These are phyloP conservation scores for Sclerotinia subarctica DNA, from an alignment of 2,329 filamentous ascomycete genomes.

Conservation along the genomic window DNA sequence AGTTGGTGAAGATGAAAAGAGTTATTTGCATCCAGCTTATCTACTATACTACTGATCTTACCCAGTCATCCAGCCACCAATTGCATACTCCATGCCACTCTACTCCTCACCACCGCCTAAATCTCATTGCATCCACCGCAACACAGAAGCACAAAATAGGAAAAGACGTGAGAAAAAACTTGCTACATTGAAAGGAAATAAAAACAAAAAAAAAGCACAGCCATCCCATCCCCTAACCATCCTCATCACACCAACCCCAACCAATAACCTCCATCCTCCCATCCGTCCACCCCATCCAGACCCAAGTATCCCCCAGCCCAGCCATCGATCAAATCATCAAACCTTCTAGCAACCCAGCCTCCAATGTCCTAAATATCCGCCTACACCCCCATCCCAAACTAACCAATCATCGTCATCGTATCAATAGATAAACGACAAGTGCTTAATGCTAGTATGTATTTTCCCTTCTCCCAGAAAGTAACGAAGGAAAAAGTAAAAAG, in stretches of 20 bases:
- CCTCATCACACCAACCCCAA: conserved; percentile 6
- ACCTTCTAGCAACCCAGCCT: conserved; percentile 15
- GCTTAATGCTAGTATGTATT: conserved; percentile 17
- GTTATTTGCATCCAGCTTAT: conserved; percentile 5
- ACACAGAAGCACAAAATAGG: neutral
- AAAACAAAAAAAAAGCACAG: conserved; percentile 12
- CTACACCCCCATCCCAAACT: conserved; percentile 18
- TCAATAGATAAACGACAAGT: conserved; percentile 12
- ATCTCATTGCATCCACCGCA: neutral
- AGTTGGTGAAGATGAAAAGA: neutral
- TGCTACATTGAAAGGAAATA: conserved; percentile 21
- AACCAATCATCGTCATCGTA: conserved; percentile 14
- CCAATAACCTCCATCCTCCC: conserved; percentile 9
- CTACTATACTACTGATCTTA: conserved; percentile 7
- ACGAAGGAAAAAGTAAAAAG: conserved; percentile 6
- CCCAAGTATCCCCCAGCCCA: conserved; percentile 17
- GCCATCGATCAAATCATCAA: conserved; percentile 11
- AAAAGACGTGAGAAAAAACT: conserved; percentile 10
- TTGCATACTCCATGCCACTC: neutral
- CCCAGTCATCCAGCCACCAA: conserved; percentile 5
- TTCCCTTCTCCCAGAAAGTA: conserved; percentile 15
- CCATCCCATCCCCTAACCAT: neutral
- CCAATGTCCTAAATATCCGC: conserved; percentile 18
- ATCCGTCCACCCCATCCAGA: conserved; percentile 14
- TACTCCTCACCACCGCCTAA: neutral